phyloP scores from a whole-genome alignment of 495 filamentous ascomycete species.

The Hyaloscypha bicolor region DNA sequence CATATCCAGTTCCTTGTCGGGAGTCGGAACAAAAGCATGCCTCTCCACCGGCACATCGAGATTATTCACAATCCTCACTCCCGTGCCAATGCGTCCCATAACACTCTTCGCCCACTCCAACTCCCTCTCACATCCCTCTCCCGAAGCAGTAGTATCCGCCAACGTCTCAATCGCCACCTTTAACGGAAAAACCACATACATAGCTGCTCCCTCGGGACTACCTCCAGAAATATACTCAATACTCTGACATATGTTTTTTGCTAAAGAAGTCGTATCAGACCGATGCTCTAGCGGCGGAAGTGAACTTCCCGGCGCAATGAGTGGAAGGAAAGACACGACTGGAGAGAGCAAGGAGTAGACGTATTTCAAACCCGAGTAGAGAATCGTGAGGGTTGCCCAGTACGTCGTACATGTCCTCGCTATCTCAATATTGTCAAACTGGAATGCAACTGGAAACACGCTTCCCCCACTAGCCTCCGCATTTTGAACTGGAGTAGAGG shows the following conservation, averaged over 20 bases:
- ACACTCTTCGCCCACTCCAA: constrained; percentile 20
- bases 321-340: not conserved
- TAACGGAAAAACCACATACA: constrained; percentile 15
- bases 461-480: not conserved
- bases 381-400: constrained; percentile 37
- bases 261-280: constrained; percentile 30
- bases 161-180: constrained; percentile 26
- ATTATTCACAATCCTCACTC: constrained; percentile 9
- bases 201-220: not conserved
- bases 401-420: constrained; percentile 39
- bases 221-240: constrained; percentile 27
- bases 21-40: not conserved
- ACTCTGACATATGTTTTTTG: constrained; percentile 39
- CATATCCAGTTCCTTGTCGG: not conserved
- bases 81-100: constrained; percentile 8
- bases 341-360: constrained; percentile 10
- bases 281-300: constrained; percentile 33
- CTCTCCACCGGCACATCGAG: not conserved
- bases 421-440: constrained; percentile 33
- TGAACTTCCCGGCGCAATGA: constrained; percentile 4
- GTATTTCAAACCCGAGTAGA: constrained; percentile 29
- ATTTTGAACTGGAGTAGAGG: not conserved
- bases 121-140: constrained; percentile 20
- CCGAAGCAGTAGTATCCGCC: not conserved
- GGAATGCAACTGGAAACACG: constrained; percentile 38